Evolutionary conservation across 352 stramenopile species (phyloP).

Genomic region (Discostella stelligera): DNA sequence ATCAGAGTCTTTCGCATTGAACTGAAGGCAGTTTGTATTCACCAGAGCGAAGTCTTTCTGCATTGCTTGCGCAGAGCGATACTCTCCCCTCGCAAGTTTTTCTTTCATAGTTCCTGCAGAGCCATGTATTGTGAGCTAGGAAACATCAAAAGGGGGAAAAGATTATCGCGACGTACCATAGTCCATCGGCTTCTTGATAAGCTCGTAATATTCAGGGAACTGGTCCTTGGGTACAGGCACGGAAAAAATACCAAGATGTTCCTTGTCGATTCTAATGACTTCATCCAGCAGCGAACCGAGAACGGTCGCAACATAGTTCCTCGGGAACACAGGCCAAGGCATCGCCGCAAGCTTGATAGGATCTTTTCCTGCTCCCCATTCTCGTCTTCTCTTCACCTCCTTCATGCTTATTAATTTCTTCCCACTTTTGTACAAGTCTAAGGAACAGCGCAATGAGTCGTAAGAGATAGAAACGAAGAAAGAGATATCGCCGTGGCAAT

Average conservation of each 20-base stretch:
- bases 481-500: neutral
- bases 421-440: slow-evolving; percentile 37
- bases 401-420: slow-evolving; percentile 74
- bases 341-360: slow-evolving; percentile 63
- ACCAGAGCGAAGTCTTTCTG: slow-evolving; percentile 80
- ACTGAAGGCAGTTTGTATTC: slow-evolving; percentile 68
- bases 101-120: slow-evolving; percentile 71
- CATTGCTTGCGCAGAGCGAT: slow-evolving; percentile 81
- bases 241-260: slow-evolving; percentile 78
- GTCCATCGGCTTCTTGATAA: slow-evolving; percentile 80
- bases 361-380: slow-evolving; percentile 77
- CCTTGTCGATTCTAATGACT: slow-evolving; percentile 75
- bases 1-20: slow-evolving; percentile 78
- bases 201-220: slow-evolving; percentile 83
- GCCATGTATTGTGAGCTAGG: neutral
- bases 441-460: neutral
- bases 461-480: neutral
- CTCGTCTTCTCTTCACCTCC: slow-evolving; percentile 70
- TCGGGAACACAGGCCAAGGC: slow-evolving; percentile 78
- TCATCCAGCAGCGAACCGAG: slow-evolving; percentile 72
- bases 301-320: slow-evolving; percentile 63
- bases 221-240: slow-evolving; percentile 75
- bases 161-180: slow-evolving; percentile 40
- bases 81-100: slow-evolving; percentile 80
- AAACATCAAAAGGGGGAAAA: neutral